Evolutionary conservation across 441 rosid species (phyloP), one percentile per base, ranked within the genome.

Genomic region (Euphorbia neoarborescens): DNA sequence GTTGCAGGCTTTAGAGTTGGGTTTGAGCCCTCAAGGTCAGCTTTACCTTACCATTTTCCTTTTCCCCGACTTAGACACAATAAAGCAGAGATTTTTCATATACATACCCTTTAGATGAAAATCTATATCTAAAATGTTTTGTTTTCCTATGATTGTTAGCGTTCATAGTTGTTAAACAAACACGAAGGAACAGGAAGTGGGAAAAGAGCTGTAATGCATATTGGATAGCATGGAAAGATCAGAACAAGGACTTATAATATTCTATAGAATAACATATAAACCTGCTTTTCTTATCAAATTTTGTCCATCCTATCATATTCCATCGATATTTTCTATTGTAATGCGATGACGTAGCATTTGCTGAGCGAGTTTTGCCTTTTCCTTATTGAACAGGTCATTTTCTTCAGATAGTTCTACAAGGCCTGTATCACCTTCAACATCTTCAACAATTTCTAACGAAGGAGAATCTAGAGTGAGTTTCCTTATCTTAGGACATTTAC

Each of bases 21-120:
- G 68, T 63, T 76, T 10, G 68, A 58, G 65, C 62, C 76, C 50
- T 20, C 56, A 69, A 78, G 84, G 86, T 83, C 54, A 34, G 80
- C 67, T 51, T 22, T 58, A 13, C 62, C 27, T 46, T 35, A 5
- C 38, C 22, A 10, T 57, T 69, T n/a, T 27, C 22, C 3, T 19
- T 58, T 15, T 54, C 14, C 62, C 22, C 14, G 3, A 14, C 2
- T 25, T 3, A 38, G 7, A 42, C 35, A 24, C 68, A 42, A 10
- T 20, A 58, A 56, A 58, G 37, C 62, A 9, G 12, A 27, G 15
- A 13, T 20, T 34, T 68, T 22, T 22, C n/a, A n/a, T n/a, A n/a
- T n/a, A n/a, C n/a, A n/a, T n/a, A 12, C 44, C 34, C 56, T 53
- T 53, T 1, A 5, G 6, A 20, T 67, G 9, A 5, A 28, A 59